Evolutionary conservation across 257 asterid species (phyloP).

Genomic region (Ilex aquifolium): DNA sequence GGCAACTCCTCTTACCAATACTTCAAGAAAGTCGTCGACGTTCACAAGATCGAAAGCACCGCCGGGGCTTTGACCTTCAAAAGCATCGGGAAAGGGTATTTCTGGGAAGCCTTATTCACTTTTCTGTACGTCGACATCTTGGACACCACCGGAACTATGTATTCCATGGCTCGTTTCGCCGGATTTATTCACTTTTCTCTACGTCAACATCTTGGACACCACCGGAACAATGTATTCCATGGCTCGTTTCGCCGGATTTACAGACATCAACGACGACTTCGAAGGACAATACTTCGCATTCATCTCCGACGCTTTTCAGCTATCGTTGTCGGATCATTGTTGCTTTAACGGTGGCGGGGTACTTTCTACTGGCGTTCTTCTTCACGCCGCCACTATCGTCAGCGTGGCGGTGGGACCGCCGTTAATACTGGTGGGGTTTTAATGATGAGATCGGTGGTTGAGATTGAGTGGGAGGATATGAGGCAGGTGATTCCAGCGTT

Average conservation of each 20-base stretch:
- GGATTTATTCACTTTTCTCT: background rate
- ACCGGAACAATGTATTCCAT: background rate
- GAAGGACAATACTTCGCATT: background rate
- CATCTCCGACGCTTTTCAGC: background rate
- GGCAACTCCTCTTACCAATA: background rate
- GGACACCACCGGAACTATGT: constrained; percentile 1
- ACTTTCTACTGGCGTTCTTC: background rate
- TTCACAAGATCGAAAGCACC: background rate
- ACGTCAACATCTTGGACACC: background rate
- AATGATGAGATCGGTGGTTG: background rate
- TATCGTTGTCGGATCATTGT: background rate
- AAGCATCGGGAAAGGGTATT: background rate
- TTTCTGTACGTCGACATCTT: background rate
- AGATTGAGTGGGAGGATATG: background rate
- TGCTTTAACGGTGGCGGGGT: background rate
- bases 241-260: background rate
- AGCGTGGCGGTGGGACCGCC: background rate
- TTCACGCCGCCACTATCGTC: background rate
- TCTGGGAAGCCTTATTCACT: background rate
- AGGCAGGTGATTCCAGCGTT: background rate
- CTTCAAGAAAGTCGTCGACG: background rate
- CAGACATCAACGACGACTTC: background rate
- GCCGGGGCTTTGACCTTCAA: background rate
- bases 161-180: background rate
- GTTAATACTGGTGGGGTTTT: background rate